Conservation (phyloP, 768 basidiomycete genomes). For the Leccinum uliginosum region DNA sequence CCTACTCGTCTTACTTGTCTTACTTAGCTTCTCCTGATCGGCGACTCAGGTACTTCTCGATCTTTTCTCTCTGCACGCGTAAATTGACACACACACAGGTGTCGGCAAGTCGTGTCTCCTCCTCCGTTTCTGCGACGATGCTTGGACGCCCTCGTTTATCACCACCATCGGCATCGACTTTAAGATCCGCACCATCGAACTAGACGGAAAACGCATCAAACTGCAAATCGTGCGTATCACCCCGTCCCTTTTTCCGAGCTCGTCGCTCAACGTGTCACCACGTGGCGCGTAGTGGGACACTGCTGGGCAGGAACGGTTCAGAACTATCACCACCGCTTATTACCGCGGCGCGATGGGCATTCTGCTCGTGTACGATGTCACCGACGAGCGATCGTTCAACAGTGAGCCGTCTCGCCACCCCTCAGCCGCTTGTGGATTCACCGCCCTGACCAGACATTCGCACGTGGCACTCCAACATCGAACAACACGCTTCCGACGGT, state of each 20-base stretch:
- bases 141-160: constrained; percentile 99
- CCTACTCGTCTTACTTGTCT: neutral
- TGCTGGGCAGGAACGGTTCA: constrained; percentile 96
- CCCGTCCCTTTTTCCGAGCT: neutral
- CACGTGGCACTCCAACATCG: constrained; percentile 97
- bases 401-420: constrained; percentile 52
- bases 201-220: constrained; percentile 97
- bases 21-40: constrained; percentile 83
- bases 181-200: constrained; percentile 98
- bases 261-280: neutral
- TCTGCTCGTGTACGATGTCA: constrained; percentile 96
- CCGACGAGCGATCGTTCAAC: constrained; percentile 91
- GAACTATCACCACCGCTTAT: constrained; percentile 98
- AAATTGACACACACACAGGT: constrained; percentile 46
- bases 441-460: constrained; percentile 70
- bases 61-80: neutral
- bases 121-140: constrained; percentile 97
- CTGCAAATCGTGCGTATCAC: constrained; percentile 88
- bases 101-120: constrained; percentile 97
- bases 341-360: constrained; percentile 99
- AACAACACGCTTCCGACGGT: constrained; percentile 97
- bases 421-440: constrained; percentile 11
- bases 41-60: constrained; percentile 72
- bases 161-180: constrained; percentile 99
- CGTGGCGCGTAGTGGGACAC: constrained; percentile 82